Conservation (phyloP, 257 asterid genomes). For the Echium plantagineum region DNA sequence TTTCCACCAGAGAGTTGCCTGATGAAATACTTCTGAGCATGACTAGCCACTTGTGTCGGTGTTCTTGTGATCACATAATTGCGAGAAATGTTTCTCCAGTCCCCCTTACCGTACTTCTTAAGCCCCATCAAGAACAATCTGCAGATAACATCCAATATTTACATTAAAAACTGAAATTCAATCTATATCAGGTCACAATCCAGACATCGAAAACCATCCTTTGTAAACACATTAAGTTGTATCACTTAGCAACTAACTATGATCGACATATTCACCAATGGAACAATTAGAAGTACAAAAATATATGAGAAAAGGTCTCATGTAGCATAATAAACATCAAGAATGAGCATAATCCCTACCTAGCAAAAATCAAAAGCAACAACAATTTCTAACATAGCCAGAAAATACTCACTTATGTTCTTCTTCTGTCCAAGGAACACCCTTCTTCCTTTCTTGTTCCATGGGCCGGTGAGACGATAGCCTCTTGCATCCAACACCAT, state of each 20-base stretch:
- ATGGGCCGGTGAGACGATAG: constrained; percentile 24
- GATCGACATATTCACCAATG: too few relatives aligned
- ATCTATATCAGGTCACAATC: not conserved
- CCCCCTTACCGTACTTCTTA: constrained; percentile 92
- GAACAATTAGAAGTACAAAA: too few relatives aligned
- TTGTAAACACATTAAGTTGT: too few relatives aligned
- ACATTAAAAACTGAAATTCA: not conserved
- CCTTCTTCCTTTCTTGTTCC: constrained; percentile 82
- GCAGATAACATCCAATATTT: constrained; percentile 7
- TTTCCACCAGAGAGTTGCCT: constrained; percentile 85
- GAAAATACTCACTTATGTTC: constrained; percentile 53
- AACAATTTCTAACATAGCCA: not conserved
- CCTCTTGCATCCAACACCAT: constrained; percentile 35
- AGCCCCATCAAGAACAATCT: constrained; percentile 82
- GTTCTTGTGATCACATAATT: constrained; percentile 78
- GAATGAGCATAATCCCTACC: not conserved
- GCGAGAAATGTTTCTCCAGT: constrained; percentile 82
- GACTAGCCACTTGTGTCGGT: constrained; percentile 92
- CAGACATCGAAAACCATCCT: not conserved
- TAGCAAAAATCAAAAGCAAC: not conserved
- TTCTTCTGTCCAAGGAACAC: constrained; percentile 94
- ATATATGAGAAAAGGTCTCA: too few relatives aligned
- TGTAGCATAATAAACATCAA: not conserved
- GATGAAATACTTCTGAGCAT: constrained; percentile 87
- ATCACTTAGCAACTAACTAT: too few relatives aligned